These are phyloP conservation scores for Lasiosphaeria miniovina DNA, from an alignment of 495 filamentous ascomycete genomes.

Conservation along the genomic window DNA sequence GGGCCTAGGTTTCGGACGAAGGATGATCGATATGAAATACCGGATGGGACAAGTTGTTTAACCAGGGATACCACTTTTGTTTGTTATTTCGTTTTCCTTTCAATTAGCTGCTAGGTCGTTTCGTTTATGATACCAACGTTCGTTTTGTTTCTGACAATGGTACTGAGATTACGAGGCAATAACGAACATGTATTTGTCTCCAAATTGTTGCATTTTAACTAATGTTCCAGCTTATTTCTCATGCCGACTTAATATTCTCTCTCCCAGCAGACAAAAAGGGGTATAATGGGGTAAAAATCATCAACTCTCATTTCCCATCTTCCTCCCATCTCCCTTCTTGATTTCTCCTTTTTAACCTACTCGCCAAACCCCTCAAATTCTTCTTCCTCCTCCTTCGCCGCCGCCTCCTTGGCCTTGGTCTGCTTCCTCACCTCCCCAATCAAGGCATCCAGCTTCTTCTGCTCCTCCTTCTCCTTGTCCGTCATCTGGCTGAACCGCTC, in stretches of 20 bases:
- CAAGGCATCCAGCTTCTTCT: slow-evolving; percentile 68
- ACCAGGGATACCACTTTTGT: slow-evolving; percentile 1
- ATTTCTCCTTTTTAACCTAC: slow-evolving; percentile 1
- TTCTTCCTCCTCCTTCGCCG: slow-evolving; percentile 27
- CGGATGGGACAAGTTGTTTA: background rate
- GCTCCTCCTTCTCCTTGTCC: slow-evolving; percentile 66
- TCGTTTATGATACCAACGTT: slow-evolving; percentile 27
- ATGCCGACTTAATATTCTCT: no score
- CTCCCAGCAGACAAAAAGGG: background rate
- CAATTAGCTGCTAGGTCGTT: background rate
- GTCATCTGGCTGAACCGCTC: slow-evolving; percentile 67
- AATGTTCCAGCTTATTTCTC: no score
- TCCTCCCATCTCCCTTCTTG: background rate
- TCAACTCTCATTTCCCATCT: background rate
- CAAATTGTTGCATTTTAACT: no score
- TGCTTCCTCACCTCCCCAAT: slow-evolving; percentile 55
- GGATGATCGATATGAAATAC: no score
- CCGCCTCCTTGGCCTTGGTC: slow-evolving; percentile 43
- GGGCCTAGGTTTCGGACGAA: no score
- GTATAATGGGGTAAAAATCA: slow-evolving; percentile 9
- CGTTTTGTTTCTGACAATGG: slow-evolving; percentile 14
- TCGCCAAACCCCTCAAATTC: slow-evolving; percentile 48
- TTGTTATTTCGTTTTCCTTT: slow-evolving; percentile 6
- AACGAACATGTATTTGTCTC: no score
- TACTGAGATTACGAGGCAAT: background rate